These are phyloP conservation scores for Fusarium agapanthi DNA, from an alignment of 2,329 filamentous ascomycete genomes.

Conservation along the genomic window DNA sequence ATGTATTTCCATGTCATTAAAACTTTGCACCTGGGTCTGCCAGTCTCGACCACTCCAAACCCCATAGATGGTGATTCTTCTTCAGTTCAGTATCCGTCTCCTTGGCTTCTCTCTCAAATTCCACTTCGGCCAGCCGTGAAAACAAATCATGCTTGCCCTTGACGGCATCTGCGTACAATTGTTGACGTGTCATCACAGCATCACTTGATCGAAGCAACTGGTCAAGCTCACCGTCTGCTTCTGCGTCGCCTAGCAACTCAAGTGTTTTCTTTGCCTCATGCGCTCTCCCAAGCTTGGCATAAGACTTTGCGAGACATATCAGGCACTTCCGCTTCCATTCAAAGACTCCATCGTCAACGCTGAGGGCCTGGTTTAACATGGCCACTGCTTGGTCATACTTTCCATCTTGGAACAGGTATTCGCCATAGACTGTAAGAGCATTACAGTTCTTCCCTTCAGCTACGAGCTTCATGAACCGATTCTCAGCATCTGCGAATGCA, in stretches of 20 bases:
- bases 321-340: slow-evolving; percentile 42
- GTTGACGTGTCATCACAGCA: slow-evolving; percentile 35
- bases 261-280: slow-evolving; percentile 40
- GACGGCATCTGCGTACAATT: slow-evolving; percentile 41
- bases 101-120: slow-evolving; percentile 35
- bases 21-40: slow-evolving; percentile 37
- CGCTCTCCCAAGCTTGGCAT: slow-evolving; percentile 31
- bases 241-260: slow-evolving; percentile 32
- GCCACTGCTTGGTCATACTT: slow-evolving; percentile 36
- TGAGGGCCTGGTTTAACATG: slow-evolving; percentile 40
- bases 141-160: slow-evolving; percentile 41
- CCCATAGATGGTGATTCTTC: slow-evolving; percentile 43
- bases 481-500: slow-evolving; percentile 32
- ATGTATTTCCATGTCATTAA: slow-evolving; percentile 13
- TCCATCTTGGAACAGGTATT: slow-evolving; percentile 38
- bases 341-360: slow-evolving; percentile 28
- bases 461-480: slow-evolving; percentile 46
- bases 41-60: slow-evolving; percentile 48
- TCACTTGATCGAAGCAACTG: slow-evolving; percentile 36
- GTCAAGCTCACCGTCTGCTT: slow-evolving; percentile 43
- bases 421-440: slow-evolving; percentile 48
- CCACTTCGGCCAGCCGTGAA: slow-evolving; percentile 43
- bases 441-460: slow-evolving; percentile 45
- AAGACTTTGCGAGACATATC: slow-evolving; percentile 39
- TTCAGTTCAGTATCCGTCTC: slow-evolving; percentile 16